Conservation (phyloP, 192 early-diverging fungal species). For the Rhizoclosmatium sp. region DNA sequence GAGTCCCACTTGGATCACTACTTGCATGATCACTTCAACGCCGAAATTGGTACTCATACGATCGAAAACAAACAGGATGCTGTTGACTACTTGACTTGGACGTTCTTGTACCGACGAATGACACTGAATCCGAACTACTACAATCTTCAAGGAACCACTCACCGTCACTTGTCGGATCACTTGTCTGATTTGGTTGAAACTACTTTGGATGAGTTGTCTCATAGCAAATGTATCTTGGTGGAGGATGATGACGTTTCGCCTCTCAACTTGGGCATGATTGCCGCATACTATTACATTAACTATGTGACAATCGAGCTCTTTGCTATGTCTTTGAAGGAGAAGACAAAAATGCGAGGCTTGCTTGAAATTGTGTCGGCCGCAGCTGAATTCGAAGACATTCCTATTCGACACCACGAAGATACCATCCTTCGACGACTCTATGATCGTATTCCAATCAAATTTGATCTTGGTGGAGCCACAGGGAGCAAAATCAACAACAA, state of each 20-base stretch:
- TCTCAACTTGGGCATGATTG: conserved; percentile 96
- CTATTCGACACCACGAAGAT: conserved; percentile 95
- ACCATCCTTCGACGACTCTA: conserved; percentile 78
- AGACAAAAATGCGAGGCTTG: conserved; percentile 89
- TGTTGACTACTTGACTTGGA: conserved; percentile 99
- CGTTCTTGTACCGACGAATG: conserved; percentile 96
- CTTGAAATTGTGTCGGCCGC: conserved; percentile 94
- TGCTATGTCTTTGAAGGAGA: conserved; percentile 82
- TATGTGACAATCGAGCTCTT: conserved; percentile 95
- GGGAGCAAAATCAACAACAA: conserved; percentile 55
- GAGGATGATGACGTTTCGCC: conserved; percentile 75
- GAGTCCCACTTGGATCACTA: conserved; percentile 94
- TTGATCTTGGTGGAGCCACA: conserved; percentile 34
- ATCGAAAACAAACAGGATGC: conserved; percentile 98
- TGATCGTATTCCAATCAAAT: conserved; percentile 82
- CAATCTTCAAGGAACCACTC: conserved; percentile 83
- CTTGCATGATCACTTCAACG: conserved; percentile 97
- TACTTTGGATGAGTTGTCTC: conserved; percentile 85
- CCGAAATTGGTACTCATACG: conserved; percentile 93
- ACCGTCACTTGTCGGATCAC: conserved; percentile 89
- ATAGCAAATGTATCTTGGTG: conserved; percentile 79
- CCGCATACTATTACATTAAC: conserved; percentile 96
- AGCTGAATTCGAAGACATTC: conserved; percentile 90
- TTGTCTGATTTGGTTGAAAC: conserved; percentile 95
- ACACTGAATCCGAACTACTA: conserved; percentile 98